These are phyloP conservation scores for Populus nigra DNA, from an alignment of 345 rosid species.

Conservation along the genomic window DNA sequence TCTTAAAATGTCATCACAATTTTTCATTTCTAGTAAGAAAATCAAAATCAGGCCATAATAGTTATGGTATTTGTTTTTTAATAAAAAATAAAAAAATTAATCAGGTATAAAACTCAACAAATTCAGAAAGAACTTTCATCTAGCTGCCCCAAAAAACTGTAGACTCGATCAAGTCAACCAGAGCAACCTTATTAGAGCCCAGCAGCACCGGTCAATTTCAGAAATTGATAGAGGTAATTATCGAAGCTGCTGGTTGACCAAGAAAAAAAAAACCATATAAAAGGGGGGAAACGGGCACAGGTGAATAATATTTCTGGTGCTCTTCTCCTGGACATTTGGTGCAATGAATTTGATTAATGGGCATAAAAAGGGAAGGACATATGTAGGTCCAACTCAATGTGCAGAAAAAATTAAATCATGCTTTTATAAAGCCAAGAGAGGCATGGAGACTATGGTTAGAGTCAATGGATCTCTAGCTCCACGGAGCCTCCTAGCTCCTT, in stretches of 20 bases:
- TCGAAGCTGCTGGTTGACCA: background rate
- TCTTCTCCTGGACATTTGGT: conserved; percentile 21
- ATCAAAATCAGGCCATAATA: background rate
- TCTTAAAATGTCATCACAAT: background rate
- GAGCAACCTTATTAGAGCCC: background rate
- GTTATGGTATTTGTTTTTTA: background rate
- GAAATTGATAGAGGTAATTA: background rate
- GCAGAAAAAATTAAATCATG: background rate
- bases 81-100: no score
- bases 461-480: conserved; percentile 11
- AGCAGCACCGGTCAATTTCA: background rate
- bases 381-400: background rate
- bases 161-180: background rate
- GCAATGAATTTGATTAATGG: conserved; percentile 29
- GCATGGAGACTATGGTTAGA: background rate
- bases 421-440: background rate
- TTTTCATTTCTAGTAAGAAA: background rate
- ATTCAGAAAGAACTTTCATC: background rate
- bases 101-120: background rate
- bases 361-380: background rate
- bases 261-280: background rate
- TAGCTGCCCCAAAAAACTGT: background rate
- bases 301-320: background rate
- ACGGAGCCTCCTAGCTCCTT: no score
- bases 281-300: background rate